phyloP scores from a whole-genome alignment of 2,329 filamentous ascomycete genomes.

The Penicillium sp. region DNA sequence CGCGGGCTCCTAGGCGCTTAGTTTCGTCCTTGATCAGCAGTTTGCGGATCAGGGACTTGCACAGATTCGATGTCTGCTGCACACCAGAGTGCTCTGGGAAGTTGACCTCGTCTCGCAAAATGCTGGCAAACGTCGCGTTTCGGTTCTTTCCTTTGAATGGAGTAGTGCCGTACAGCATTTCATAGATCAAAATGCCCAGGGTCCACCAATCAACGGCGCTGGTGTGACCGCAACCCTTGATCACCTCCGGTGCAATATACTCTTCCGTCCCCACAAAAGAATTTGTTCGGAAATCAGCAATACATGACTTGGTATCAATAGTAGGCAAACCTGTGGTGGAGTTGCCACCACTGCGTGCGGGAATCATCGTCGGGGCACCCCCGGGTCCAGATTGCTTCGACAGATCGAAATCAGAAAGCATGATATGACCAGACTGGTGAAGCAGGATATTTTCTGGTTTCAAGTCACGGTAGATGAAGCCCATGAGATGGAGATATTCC shows the following conservation, averaged over 20 bases:
- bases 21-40: slow-evolving; percentile 97
- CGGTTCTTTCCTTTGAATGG: slow-evolving; percentile 99
- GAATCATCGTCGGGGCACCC: slow-evolving; percentile 96
- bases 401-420: slow-evolving; percentile 98
- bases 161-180: slow-evolving; percentile 98
- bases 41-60: slow-evolving; percentile 95
- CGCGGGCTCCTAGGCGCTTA: slow-evolving; percentile 84
- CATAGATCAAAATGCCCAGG: slow-evolving; percentile 91
- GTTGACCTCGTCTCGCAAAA: slow-evolving; percentile 88
- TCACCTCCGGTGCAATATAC: slow-evolving; percentile 97
- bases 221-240: slow-evolving; percentile 97
- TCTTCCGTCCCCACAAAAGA: slow-evolving; percentile 98
- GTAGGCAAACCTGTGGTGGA: slow-evolving; percentile 84
- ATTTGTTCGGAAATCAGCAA: slow-evolving; percentile 96
- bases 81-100: slow-evolving; percentile 86
- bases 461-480: slow-evolving; percentile 96
- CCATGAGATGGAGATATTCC: slow-evolving; percentile 97
- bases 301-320: slow-evolving; percentile 98
- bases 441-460: slow-evolving; percentile 98
- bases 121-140: slow-evolving; percentile 97
- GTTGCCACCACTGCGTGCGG: slow-evolving; percentile 75
- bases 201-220: slow-evolving; percentile 99
- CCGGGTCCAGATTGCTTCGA: slow-evolving; percentile 96
- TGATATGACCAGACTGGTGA: slow-evolving; percentile 99
- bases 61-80: slow-evolving; percentile 86